Percentiles rank a stretch among this genome's conserved stretches.
Conservation (phyloP, 1,284 basidiomycete species). For the Ustilago loliicola region DNA sequence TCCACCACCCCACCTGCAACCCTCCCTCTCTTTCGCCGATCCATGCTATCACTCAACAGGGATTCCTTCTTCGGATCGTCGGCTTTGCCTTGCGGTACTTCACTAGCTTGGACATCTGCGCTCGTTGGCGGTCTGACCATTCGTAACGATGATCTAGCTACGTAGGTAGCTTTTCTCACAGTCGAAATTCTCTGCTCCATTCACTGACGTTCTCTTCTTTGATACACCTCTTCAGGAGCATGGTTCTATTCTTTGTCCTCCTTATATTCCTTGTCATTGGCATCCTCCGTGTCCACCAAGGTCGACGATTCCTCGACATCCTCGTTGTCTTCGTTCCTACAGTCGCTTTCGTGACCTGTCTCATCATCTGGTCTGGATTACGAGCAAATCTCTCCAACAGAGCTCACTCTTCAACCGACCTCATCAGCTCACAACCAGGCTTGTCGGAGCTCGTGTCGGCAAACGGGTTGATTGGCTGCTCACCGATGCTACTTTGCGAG, state of each 20-base stretch:
- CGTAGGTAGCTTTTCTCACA: conserved; percentile 22
- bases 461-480: conserved; percentile 29
- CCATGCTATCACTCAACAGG: not conserved
- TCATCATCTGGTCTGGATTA: conserved; percentile 25
- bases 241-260: conserved; percentile 40
- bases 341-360: conserved; percentile 26
- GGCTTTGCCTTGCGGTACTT: conserved; percentile 21
- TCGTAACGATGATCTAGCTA: conserved; percentile 32
- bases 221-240: conserved; percentile 10
- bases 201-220: not conserved
- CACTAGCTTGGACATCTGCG: conserved; percentile 36
- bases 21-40: not conserved
- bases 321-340: conserved; percentile 29
- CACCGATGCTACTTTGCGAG: conserved; percentile 38
- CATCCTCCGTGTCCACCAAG: conserved; percentile 19
- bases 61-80: not conserved
- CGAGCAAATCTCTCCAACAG: conserved; percentile 22
- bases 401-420: conserved; percentile 8
- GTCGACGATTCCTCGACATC: conserved; percentile 13
- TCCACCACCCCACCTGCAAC: too few relatives aligned
- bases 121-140: conserved; percentile 41
- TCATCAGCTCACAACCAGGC: conserved; percentile 4
- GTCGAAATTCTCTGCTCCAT: not conserved
- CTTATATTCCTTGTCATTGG: conserved; percentile 30
- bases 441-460: conserved; percentile 23